Conservation (phyloP, 1,284 basidiomycete species). For the Xerocomus amazonicus region DNA sequence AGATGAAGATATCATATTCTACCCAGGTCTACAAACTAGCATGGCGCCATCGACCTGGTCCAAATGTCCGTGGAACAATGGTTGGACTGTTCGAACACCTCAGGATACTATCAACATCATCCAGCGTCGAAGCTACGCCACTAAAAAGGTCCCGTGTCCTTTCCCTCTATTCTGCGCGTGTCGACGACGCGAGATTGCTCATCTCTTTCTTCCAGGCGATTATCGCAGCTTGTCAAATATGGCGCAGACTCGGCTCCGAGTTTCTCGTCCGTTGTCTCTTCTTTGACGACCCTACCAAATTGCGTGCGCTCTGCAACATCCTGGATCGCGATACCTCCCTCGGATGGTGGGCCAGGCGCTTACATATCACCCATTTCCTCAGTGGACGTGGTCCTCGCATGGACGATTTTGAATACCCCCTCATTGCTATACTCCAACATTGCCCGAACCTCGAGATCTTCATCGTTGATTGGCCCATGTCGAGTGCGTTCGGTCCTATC, state of each 20-base stretch:
- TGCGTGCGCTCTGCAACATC: constrained; percentile 44
- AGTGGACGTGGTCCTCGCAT: constrained; percentile 31
- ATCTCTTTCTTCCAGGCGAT: constrained; percentile 46
- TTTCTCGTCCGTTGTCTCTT: constrained; percentile 63
- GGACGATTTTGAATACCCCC: constrained; percentile 34
- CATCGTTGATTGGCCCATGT: constrained; percentile 59
- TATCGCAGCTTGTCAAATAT: constrained; percentile 54
- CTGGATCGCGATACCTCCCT: constrained; percentile 49
- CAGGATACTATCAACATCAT: constrained; percentile 51
- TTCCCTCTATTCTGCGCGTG: neutral
- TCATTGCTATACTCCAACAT: constrained; percentile 51
- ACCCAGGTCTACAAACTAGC: constrained; percentile 51
- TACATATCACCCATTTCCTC: constrained; percentile 57
- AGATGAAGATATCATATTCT: constrained; percentile 61
- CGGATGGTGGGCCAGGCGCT: constrained; percentile 62
- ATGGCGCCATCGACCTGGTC: constrained; percentile 61
- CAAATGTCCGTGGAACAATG: constrained; percentile 38
- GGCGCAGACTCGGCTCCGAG: constrained; percentile 54
- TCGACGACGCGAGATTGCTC: neutral
- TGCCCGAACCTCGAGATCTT: constrained; percentile 71
- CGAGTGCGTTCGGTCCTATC: constrained; percentile 53
- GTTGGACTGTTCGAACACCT: constrained; percentile 58
- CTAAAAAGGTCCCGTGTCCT: constrained; percentile 51
- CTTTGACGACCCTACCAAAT: constrained; percentile 51
- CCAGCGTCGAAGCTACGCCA: constrained; percentile 56